Evolutionary conservation across 2,329 filamentous ascomycete genomes (phyloP).

Genomic region (Zymoseptoria brevis): DNA sequence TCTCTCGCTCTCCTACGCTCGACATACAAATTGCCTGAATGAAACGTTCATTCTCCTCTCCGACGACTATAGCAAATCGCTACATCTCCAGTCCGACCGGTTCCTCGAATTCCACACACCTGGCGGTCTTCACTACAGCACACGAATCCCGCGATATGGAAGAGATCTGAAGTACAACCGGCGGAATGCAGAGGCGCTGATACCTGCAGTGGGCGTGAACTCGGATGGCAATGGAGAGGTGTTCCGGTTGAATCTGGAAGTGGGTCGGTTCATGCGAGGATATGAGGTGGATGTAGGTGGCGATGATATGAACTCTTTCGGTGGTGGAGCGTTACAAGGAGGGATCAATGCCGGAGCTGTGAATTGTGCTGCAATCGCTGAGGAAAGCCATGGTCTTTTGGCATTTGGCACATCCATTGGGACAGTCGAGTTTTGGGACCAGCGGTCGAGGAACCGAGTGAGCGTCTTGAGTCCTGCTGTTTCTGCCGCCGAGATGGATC

Average conservation of each 20-base stretch:
- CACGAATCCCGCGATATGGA: slow-evolving; percentile 87
- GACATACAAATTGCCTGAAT: slow-evolving; percentile 87
- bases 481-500: slow-evolving; percentile 11
- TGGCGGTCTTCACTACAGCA: slow-evolving; percentile 76
- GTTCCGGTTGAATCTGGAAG: slow-evolving; percentile 82
- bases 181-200: slow-evolving; percentile 71
- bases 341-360: slow-evolving; percentile 79
- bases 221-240: slow-evolving; percentile 82
- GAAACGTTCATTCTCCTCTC: slow-evolving; percentile 84
- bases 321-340: slow-evolving; percentile 72
- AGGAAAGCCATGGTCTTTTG: slow-evolving; percentile 78
- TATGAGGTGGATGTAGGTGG: slow-evolving; percentile 86
- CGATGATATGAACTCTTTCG: slow-evolving; percentile 60
- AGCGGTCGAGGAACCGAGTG: slow-evolving; percentile 71
- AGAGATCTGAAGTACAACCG: slow-evolving; percentile 81
- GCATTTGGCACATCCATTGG: slow-evolving; percentile 91
- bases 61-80: slow-evolving; percentile 83
- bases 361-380: slow-evolving; percentile 78
- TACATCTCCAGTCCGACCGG: slow-evolving; percentile 88
- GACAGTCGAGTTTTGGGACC: slow-evolving; percentile 97
- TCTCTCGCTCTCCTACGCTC: slow-evolving; percentile 83
- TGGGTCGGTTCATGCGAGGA: slow-evolving; percentile 87
- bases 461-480: slow-evolving; percentile 56
- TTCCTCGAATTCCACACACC: slow-evolving; percentile 89
- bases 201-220: slow-evolving; percentile 83